Evolutionary conservation across 495 filamentous ascomycete genomes (phyloP).

Genomic region (Peziza echinospora): DNA sequence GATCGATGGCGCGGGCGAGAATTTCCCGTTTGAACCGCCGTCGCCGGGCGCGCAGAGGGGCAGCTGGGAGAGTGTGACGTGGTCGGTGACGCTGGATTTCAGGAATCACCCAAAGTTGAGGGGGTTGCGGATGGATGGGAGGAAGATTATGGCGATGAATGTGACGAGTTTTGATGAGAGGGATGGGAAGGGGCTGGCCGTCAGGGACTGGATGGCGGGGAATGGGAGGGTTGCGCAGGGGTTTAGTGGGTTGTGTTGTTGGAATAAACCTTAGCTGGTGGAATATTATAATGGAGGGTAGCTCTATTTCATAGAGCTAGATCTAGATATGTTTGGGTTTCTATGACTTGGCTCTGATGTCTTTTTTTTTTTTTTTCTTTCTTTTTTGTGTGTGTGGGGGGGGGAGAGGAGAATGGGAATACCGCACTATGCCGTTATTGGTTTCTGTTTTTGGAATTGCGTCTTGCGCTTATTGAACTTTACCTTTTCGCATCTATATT

Average conservation of each 20-base stretch:
- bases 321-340: too few relatives aligned
- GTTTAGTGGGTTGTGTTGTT: conserved; percentile 7
- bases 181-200: conserved; percentile 6
- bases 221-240: conserved; percentile 13
- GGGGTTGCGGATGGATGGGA: conserved; percentile 14
- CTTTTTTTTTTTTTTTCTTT: too few relatives aligned
- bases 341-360: too few relatives aligned
- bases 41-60: conserved; percentile 3
- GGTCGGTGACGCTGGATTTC: conserved; percentile 9
- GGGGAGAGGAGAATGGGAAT: too few relatives aligned
- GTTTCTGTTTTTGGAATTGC: too few relatives aligned
- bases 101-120: conserved; percentile 7
- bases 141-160: conserved; percentile 8
- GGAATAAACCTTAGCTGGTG: too few relatives aligned
- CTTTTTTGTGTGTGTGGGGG: too few relatives aligned
- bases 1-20: not conserved
- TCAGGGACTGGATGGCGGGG: conserved; percentile 3
- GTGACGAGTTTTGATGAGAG: conserved; percentile 3
- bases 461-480: too few relatives aligned
- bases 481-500: too few relatives aligned
- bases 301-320: too few relatives aligned
- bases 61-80: conserved; percentile 2
- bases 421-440: too few relatives aligned
- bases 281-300: too few relatives aligned
- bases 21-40: conserved; percentile 4